phyloP scores from a whole-genome alignment of 495 filamentous ascomycete species.

The Hyphodiscus hymeniophilus region DNA sequence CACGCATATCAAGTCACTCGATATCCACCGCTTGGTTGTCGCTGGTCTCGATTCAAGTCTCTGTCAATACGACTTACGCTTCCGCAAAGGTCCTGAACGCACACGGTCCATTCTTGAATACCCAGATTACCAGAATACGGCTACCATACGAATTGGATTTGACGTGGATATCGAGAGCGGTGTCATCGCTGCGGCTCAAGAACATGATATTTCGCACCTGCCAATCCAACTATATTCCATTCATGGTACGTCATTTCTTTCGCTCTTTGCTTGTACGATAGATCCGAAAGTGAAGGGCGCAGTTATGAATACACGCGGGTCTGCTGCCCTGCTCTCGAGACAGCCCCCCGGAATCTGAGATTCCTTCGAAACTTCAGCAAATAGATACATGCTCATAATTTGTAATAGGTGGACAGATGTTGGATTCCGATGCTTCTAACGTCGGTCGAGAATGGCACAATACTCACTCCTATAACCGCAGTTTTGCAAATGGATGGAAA shows the following conservation, averaged over 20 bases:
- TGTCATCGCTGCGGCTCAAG: constrained; percentile 20
- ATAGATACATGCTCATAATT: no score
- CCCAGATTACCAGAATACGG: constrained; percentile 14
- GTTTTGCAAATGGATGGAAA: no score
- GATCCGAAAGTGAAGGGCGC: no score
- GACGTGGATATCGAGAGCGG: constrained; percentile 19
- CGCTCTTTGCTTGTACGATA: no score
- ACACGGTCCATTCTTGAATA: constrained; percentile 12
- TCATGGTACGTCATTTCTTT: no score
- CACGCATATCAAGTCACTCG: constrained; percentile 21
- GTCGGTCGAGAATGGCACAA: no score
- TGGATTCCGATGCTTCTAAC: not conserved
- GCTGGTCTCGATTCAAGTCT: constrained; percentile 17
- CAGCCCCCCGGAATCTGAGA: no score
- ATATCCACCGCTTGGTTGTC: constrained; percentile 17
- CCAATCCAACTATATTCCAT: constrained; percentile 16
- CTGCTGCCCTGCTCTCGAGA: no score
- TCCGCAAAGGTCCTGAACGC: constrained; percentile 8
- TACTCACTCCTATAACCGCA: not conserved
- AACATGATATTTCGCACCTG: constrained; percentile 4
- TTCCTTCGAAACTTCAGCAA: no score
- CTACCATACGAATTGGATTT: constrained; percentile 15
- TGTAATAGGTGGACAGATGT: constrained; percentile 8
- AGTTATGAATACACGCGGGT: no score
- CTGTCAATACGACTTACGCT: constrained; percentile 23